Evolutionary conservation across 139 green algal genomes (phyloP).

Genomic region (Picochlorum sp.): DNA sequence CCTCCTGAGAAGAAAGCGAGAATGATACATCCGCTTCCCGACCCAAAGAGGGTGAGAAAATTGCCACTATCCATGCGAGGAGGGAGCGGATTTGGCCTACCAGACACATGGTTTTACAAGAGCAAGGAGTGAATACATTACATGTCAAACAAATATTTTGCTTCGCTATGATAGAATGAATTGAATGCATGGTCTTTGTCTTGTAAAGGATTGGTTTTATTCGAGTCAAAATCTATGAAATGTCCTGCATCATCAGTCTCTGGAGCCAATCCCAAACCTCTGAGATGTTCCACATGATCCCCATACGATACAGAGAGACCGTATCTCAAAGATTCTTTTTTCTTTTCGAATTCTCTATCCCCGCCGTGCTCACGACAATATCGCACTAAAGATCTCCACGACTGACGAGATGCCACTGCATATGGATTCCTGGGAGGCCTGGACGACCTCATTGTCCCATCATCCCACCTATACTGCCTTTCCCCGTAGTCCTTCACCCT

Average conservation of each 20-base stretch:
- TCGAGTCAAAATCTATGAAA: not conserved
- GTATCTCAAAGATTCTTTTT: conserved; percentile 16
- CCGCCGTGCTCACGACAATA: conserved; percentile 25
- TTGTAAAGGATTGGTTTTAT: conserved; percentile 6
- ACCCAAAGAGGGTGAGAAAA: too few relatives aligned
- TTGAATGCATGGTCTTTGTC: conserved; percentile 26
- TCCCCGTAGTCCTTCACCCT: conserved; percentile 23
- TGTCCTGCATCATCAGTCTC: conserved; percentile 8
- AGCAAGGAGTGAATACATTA: too few relatives aligned
- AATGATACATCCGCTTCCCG: too few relatives aligned
- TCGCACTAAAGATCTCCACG: conserved; percentile 20
- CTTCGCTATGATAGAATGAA: conserved; percentile 19
- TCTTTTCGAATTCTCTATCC: conserved; percentile 18
- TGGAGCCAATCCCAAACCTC: not conserved
- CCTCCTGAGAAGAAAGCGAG: too few relatives aligned
- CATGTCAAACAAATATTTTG: conserved; percentile 10
- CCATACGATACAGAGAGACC: conserved; percentile 4
- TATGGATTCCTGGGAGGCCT: conserved; percentile 19
- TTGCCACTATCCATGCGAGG: too few relatives aligned
- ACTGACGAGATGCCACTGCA: conserved; percentile 17
- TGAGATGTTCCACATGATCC: conserved; percentile 13
- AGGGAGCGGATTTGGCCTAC: too few relatives aligned
- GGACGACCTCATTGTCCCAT: conserved; percentile 20
- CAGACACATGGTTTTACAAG: too few relatives aligned
- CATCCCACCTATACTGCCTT: conserved; percentile 21